Evolutionary conservation across 495 filamentous ascomycete species (phyloP).

Genomic region (Neurospora terricola): DNA sequence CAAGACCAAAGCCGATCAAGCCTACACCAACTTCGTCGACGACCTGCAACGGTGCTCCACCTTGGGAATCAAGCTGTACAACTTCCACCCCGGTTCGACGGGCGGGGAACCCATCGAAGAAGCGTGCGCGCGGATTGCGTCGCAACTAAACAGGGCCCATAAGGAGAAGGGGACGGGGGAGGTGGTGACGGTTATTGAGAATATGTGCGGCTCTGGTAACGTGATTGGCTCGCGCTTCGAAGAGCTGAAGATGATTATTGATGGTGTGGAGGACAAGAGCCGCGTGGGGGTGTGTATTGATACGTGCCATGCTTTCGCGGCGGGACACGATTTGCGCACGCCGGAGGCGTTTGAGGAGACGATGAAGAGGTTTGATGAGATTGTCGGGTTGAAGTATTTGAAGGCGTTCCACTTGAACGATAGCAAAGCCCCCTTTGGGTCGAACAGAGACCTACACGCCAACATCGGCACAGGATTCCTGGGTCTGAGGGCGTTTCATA

Average conservation of each 20-base stretch:
- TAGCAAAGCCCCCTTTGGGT: constrained; percentile 73
- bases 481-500: constrained; percentile 80
- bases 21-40: constrained; percentile 77
- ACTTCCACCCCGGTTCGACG: constrained; percentile 89
- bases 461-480: constrained; percentile 93
- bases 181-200: constrained; percentile 81
- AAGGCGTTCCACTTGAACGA: constrained; percentile 88
- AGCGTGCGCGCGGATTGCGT: constrained; percentile 70
- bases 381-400: constrained; percentile 71
- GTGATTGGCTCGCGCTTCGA: constrained; percentile 78
- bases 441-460: constrained; percentile 76
- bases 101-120: constrained; percentile 51
- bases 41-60: constrained; percentile 80
- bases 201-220: constrained; percentile 85
- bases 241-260: constrained; percentile 77
- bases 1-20: constrained; percentile 68
- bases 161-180: constrained; percentile 58
- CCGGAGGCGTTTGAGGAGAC: constrained; percentile 63
- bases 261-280: constrained; percentile 63
- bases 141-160: constrained; percentile 70
- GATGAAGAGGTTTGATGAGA: constrained; percentile 63
- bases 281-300: constrained; percentile 95
- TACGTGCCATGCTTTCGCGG: constrained; percentile 90
- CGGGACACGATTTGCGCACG: constrained; percentile 80
- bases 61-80: constrained; percentile 86